Percentiles rank a stretch among this genome's conserved stretches.
These are phyloP conservation scores for Ophiostoma perfectum DNA, from an alignment of 2,329 filamentous ascomycete species.

Conservation along the genomic window DNA sequence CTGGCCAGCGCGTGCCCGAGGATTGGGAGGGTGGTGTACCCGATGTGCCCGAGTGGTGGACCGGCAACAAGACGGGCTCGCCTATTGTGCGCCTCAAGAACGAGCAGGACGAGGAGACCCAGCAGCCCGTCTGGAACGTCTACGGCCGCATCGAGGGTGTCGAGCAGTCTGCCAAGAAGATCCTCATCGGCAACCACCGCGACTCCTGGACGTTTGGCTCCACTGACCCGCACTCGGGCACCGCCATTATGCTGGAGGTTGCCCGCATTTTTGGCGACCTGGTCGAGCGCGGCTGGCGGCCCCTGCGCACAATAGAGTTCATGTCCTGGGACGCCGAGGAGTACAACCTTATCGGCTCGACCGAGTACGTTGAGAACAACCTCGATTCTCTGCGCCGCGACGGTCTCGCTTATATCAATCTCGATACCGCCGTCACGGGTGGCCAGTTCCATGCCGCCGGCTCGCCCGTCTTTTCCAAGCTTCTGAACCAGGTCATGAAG, in stretches of 20 bases:
- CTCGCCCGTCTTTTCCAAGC: slow-evolving; percentile 70
- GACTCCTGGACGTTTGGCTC: slow-evolving; percentile 90
- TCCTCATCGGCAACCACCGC: slow-evolving; percentile 88
- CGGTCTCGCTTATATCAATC: slow-evolving; percentile 83
- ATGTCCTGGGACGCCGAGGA: slow-evolving; percentile 93
- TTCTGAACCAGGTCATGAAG: slow-evolving; percentile 66
- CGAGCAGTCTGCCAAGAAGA: slow-evolving; percentile 74
- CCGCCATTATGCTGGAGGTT: slow-evolving; percentile 85
- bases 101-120: slow-evolving; percentile 73
- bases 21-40: slow-evolving; percentile 75
- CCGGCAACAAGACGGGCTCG: slow-evolving; percentile 47
- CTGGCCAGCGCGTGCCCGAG: slow-evolving; percentile 62
- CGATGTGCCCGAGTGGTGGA: slow-evolving; percentile 74
- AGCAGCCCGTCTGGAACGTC: slow-evolving; percentile 88
- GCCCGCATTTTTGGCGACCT: slow-evolving; percentile 79
- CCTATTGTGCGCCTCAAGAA: slow-evolving; percentile 79
- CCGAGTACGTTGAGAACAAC: slow-evolving; percentile 87
- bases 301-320: slow-evolving; percentile 91
- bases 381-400: slow-evolving; percentile 65
- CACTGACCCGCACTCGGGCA: slow-evolving; percentile 78
- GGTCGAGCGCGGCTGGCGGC: slow-evolving; percentile 73
- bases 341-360: slow-evolving; percentile 91
- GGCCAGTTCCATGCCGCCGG: slow-evolving; percentile 69
- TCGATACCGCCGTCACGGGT: slow-evolving; percentile 77
- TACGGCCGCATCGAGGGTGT: slow-evolving; percentile 78